phyloP scores from a whole-genome alignment of 2,329 filamentous ascomycete genomes.

The Trichoderma brevicompactum region DNA sequence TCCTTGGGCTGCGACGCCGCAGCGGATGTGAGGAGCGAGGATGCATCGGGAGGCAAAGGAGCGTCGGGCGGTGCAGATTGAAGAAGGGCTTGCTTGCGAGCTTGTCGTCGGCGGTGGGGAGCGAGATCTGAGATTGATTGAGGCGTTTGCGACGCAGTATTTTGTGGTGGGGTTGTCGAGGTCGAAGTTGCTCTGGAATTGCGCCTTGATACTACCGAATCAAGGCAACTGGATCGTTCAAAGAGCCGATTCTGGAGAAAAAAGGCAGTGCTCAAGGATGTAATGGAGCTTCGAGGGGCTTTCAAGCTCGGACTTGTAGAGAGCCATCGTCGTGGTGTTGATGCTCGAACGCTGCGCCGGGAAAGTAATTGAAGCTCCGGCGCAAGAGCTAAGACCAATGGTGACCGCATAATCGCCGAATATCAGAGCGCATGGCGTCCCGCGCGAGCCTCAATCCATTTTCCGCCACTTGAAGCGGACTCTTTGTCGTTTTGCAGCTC shows the following conservation, averaged over 20 bases:
- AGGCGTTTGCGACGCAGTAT: conserved; percentile 32
- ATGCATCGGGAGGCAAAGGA: conserved; percentile 55
- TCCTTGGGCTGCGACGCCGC: conserved; percentile 55
- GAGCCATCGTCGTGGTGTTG: conserved; percentile 38
- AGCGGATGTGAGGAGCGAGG: conserved; percentile 58
- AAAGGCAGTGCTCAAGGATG: conserved; percentile 36
- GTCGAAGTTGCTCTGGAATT: conserved; percentile 38
- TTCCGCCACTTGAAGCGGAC: conserved; percentile 25
- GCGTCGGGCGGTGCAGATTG: conserved; percentile 32
- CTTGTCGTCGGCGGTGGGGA: conserved; percentile 45
- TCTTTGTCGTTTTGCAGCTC: conserved; percentile 4
- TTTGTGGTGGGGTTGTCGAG: conserved; percentile 30
- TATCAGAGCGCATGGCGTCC: conserved; percentile 39
- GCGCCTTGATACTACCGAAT: conserved; percentile 40
- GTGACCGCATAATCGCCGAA: conserved; percentile 42
- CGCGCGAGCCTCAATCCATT: conserved; percentile 38
- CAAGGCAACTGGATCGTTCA: conserved; percentile 45
- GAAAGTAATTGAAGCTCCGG: conserved; percentile 38
- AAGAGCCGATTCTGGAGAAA: conserved; percentile 45
- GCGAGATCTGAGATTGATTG: conserved; percentile 36
- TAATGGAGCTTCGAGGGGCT: conserved; percentile 34
- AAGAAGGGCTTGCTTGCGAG: conserved; percentile 35
- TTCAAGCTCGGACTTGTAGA: conserved; percentile 37
- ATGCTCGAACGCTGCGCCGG: conserved; percentile 31
- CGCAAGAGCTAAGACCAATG: conserved; percentile 40